Evolutionary conservation across 1,284 basidiomycete genomes (phyloP).

Genomic region (Ganoderma sp.): DNA sequence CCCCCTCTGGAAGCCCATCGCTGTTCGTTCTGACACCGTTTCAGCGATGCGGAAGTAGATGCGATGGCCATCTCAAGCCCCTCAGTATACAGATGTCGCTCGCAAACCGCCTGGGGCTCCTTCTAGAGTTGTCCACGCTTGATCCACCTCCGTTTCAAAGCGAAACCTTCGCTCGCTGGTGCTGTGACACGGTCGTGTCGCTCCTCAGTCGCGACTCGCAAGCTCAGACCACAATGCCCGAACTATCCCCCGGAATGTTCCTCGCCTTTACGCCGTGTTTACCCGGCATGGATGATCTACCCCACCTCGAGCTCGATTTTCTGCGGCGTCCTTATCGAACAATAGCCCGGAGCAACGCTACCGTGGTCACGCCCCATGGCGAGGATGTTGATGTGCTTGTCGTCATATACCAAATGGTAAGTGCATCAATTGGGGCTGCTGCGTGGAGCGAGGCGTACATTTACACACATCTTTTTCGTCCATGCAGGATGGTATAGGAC

Average conservation of each 20-base stretch:
- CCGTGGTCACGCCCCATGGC: not conserved
- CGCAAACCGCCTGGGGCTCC: not conserved
- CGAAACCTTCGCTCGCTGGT: not conserved
- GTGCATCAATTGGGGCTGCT: too few relatives aligned
- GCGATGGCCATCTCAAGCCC: not conserved
- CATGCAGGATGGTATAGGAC: not conserved
- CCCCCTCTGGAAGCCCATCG: too few relatives aligned
- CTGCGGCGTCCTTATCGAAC: too few relatives aligned
- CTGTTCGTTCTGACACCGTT: too few relatives aligned
- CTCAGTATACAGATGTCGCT: not conserved
- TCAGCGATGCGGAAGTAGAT: too few relatives aligned
- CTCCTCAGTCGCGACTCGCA: not conserved
- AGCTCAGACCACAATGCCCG: too few relatives aligned
- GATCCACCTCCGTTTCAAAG: not conserved
- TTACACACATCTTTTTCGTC: too few relatives aligned
- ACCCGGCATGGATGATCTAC: not conserved
- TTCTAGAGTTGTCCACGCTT: not conserved
- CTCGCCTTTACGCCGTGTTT: not conserved
- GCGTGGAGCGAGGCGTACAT: too few relatives aligned
- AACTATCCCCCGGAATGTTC: not conserved
- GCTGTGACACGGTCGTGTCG: not conserved
- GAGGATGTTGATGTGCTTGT: not conserved
- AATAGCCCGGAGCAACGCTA: not conserved
- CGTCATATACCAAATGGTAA: not conserved
- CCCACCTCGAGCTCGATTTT: not conserved